Percentiles rank a stretch among this genome's conserved stretches.
phyloP scores from a whole-genome alignment of 176 grass and related monocot species.

The Eleusine coracana region DNA sequence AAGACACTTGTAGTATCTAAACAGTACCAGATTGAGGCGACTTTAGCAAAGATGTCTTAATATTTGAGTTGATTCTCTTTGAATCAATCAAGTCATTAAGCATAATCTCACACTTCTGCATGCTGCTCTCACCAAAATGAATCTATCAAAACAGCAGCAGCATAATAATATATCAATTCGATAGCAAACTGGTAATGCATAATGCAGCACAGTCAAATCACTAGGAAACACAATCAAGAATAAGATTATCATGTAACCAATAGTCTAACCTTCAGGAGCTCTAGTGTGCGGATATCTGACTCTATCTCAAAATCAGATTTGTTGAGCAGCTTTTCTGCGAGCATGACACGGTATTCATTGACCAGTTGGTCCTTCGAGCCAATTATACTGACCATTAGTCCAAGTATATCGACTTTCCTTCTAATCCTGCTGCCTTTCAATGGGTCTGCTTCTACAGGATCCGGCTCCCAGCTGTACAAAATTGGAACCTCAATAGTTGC shows the following conservation, averaged over 20 bases:
- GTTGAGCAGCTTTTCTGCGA: conserved; percentile 92
- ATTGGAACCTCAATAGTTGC: conserved; percentile 8
- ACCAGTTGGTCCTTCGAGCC: conserved; percentile 96
- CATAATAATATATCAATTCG: conserved; percentile 17
- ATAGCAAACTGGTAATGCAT: conserved; percentile 18
- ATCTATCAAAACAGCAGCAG: conserved; percentile 62
- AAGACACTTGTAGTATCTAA: conserved; percentile 33
- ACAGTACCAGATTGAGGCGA: conserved; percentile 42
- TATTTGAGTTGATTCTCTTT: conserved; percentile 96
- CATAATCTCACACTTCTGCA: conserved; percentile 99
- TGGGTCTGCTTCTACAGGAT: conserved; percentile 88
- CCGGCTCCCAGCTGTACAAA: conserved; percentile 90
- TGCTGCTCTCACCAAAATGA: conserved; percentile 97
- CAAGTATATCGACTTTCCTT: conserved; percentile 97
- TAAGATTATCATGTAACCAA: conserved; percentile 20
- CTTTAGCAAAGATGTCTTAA: conserved; percentile 79
- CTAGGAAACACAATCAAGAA: conserved; percentile 26
- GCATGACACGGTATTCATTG: conserved; percentile 96
- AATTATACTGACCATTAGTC: conserved; percentile 94
- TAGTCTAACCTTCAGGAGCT: conserved; percentile 88
- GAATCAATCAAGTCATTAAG: conserved; percentile 98
- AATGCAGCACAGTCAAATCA: conserved; percentile 26
- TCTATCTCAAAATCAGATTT: conserved; percentile 99
- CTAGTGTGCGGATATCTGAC: conserved; percentile 96
- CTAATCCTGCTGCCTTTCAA: conserved; percentile 90